These are phyloP conservation scores for Prosopis cineraria DNA, from an alignment of 306 rosid genomes.

Conservation along the genomic window DNA sequence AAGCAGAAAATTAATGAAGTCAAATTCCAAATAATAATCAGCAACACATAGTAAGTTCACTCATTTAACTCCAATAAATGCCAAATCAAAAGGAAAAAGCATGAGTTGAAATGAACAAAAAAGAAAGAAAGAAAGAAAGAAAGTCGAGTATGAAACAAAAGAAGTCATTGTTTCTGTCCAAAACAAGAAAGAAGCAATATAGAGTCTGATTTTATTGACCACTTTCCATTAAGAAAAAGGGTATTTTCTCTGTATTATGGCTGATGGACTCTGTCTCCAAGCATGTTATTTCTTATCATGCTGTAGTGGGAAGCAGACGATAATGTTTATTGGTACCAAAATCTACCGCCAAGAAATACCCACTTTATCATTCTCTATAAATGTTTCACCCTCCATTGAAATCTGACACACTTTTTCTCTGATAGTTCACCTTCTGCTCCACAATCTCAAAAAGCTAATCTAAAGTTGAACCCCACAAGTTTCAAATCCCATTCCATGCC, in stretches of 20 bases:
- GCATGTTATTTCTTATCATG: background rate
- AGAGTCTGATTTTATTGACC: conserved; percentile 20
- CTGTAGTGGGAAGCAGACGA: conserved; percentile 54
- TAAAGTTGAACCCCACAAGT: conserved; percentile 56
- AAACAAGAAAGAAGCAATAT: background rate
- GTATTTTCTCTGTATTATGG: conserved; percentile 6
- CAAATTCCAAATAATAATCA: background rate
- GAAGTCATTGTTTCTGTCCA: background rate
- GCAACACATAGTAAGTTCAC: background rate
- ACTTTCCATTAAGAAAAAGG: background rate
- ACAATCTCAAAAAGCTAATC: conserved; percentile 31
- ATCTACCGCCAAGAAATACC: conserved; percentile 28
- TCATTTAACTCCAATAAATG: background rate
- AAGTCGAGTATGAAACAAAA: background rate
- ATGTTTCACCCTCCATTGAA: conserved; percentile 28
- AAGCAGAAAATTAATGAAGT: background rate
- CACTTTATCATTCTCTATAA: conserved; percentile 26
- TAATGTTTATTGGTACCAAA: conserved; percentile 31
- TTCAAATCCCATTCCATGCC: conserved; percentile 43
- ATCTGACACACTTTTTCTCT: conserved; percentile 42
- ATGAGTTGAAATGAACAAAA: background rate
- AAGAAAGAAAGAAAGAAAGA: too few relatives aligned
- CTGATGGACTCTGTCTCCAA: conserved; percentile 20
- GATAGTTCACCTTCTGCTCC: conserved; percentile 46
- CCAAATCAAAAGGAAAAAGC: background rate